A percentile compares a stretch with the other conserved stretches of the same genome.
Evolutionary conservation across 768 basidiomycete species (phyloP).

Genomic region (Piloderma croceum): DNA sequence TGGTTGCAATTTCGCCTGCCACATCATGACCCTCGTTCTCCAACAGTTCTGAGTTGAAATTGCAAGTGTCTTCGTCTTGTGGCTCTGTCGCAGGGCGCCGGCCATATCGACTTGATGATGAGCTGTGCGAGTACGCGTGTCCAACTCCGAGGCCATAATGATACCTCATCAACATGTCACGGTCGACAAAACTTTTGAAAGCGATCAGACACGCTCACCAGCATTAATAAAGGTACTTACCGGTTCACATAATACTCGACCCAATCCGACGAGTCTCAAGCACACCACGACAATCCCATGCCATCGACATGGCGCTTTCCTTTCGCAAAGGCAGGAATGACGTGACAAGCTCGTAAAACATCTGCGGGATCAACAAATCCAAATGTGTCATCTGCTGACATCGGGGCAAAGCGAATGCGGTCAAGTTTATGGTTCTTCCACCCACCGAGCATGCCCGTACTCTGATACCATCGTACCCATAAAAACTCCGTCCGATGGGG

Average conservation of each 20-base stretch:
- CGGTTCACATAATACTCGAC: constrained; percentile 8
- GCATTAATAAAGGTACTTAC: not conserved
- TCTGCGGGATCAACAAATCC: constrained; percentile 9
- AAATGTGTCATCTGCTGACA: not conserved
- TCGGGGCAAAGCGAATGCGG: constrained; percentile 1
- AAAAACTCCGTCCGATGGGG: constrained; percentile 4
- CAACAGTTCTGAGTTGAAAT: too few species aligned
- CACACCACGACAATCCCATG: not conserved
- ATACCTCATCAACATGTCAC: constrained; percentile 1
- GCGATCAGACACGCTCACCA: not conserved
- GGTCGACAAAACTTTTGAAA: not conserved
- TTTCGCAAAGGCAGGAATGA: constrained; percentile 9
- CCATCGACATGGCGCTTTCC: too few species aligned
- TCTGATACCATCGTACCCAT: constrained; percentile 10
- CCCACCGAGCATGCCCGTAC: not conserved
- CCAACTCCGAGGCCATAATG: constrained; percentile 3
- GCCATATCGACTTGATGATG: too few species aligned
- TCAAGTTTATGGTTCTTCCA: not conserved
- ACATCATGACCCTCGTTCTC: too few species aligned
- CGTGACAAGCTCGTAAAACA: constrained; percentile 6
- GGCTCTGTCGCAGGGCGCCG: too few species aligned
- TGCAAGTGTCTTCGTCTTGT: too few species aligned
- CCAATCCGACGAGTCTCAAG: constrained; percentile 4
- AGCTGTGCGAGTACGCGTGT: too few species aligned
- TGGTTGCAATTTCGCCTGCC: too few species aligned